Base-by-base conservation (phyloP, 1,284 basidiomycete genomes). In the Anthracocystis walkeri region DNA sequence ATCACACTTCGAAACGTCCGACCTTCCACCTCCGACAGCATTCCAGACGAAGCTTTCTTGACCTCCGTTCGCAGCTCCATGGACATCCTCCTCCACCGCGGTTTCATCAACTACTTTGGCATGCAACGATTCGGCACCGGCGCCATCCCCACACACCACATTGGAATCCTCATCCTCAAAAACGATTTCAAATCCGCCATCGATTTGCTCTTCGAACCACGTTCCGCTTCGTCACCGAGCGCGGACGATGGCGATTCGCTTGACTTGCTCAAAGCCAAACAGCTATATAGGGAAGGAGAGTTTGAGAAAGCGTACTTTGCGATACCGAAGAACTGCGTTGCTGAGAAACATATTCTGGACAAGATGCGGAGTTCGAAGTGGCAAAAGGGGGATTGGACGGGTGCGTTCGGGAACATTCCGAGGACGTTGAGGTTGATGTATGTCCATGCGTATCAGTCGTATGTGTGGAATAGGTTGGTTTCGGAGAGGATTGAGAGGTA, bases 111-210 rank as follows among this genome's bases (percentile, higher is more conserved):
- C 85, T 99, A 97, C 84, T 99, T 97, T 84, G 96, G 95, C 42
- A 97, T 99, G 96, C 97, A 99, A 85, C 91, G 97, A 18, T 99
- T 99, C 86, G 97, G 97, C 33, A 99, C 96, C 1, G 94, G 96
- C 7, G 91, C 93, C 12, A 91, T 99, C 29, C 94, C 96, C 1
- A 98, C 97, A 0, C 96, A 99, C 82, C 88, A 92, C 3, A 95
- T 98, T 59, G 97, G 97, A 7, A 89, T 98, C 16, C 91, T 93
- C 3, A 88, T 99, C 38, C 89, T 99, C 20, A 90, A 90, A 79
- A 91, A 91, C 5, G 91, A 97, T 79, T 99, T 74, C 46, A 53
- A 68, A 21, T 31, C 53, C 27, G 80, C 79, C 14, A 66, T 82
- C 46, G 70, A 73, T 20, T 64, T 81, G 25, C 62, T 85, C 44